Conservation (phyloP, 2,329 filamentous ascomycete species). For the Coleophoma cylindrospora region DNA sequence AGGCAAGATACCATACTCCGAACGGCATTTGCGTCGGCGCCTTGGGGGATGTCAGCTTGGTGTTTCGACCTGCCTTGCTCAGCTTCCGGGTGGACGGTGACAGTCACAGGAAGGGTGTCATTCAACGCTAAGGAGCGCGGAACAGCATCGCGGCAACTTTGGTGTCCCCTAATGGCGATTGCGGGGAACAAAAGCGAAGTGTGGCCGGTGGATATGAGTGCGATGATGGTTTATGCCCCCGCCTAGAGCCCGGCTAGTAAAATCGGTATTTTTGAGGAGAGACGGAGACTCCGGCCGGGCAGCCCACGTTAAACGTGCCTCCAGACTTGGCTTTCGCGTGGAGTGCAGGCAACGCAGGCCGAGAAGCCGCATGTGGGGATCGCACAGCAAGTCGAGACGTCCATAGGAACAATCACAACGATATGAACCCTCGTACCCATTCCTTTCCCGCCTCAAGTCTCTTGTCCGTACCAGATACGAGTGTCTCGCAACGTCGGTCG, state of each 20-base stretch:
- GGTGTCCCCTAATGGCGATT: neutral
- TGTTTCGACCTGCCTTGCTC: constrained; percentile 7
- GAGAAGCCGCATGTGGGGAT: too few relatives aligned
- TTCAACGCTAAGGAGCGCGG: neutral
- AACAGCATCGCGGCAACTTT: neutral
- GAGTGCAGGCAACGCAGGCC: too few relatives aligned
- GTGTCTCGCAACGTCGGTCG: too few relatives aligned
- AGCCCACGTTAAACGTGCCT: too few relatives aligned
- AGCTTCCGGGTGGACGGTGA: constrained; percentile 1
- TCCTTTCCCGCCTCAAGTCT: too few relatives aligned
- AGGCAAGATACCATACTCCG: constrained; percentile 1
- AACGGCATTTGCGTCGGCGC: constrained; percentile 16
- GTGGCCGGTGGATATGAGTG: neutral
- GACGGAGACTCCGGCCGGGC: too few relatives aligned
- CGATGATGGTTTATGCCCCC: neutral
- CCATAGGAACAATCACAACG: too few relatives aligned
- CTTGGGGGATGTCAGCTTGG: constrained; percentile 1
- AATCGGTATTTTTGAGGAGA: too few relatives aligned
- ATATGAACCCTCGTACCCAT: too few relatives aligned
- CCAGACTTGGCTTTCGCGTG: too few relatives aligned
- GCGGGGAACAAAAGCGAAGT: constrained; percentile 6
- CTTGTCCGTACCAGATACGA: too few relatives aligned
- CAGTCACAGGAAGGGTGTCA: neutral
- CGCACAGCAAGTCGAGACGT: too few relatives aligned
- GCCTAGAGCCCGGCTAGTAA: constrained; percentile 1